Percentiles rank a stretch among this genome's conserved stretches.
phyloP scores from a whole-genome alignment of 805 yeast genomes.

The Hanseniaspora singularis region DNA sequence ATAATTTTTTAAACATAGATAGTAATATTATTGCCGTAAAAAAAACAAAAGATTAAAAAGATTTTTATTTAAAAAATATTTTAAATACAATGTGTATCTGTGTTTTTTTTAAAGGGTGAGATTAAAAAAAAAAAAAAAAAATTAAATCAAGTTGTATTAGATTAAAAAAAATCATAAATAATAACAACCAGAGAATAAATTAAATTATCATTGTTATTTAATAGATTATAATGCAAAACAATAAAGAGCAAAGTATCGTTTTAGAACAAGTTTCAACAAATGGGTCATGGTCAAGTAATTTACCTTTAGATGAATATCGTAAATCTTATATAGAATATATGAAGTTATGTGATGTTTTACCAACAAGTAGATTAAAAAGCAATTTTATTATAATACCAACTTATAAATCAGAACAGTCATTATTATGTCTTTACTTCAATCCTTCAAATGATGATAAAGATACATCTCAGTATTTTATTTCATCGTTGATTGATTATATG shows the following conservation, averaged over 20 bases:
- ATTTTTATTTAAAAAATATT: too few species aligned
- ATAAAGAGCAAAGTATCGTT: background rate
- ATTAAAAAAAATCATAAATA: too few species aligned
- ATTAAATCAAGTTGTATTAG: too few species aligned
- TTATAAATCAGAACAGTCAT: conserved; percentile 17
- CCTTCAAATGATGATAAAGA: conserved; percentile 40
- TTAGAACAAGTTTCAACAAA: conserved; percentile 8
- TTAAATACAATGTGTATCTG: too few species aligned
- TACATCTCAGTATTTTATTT: conserved; percentile 37
- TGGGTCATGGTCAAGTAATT: conserved; percentile 8
- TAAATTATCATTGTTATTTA: background rate
- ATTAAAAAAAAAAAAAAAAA: too few species aligned
- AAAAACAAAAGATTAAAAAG: background rate
- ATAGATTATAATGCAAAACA: background rate
- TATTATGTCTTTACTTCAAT: conserved; percentile 63
- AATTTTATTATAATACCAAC: conserved; percentile 26
- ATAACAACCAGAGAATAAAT: too few species aligned
- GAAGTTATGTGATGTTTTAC: conserved; percentile 20
- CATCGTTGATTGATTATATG: conserved; percentile 35
- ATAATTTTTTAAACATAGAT: background rate
- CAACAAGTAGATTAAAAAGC: conserved; percentile 36
- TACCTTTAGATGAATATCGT: conserved; percentile 35
- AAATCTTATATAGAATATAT: conserved; percentile 41
- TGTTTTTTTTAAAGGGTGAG: too few species aligned
- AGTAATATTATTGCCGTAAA: too few species aligned